These are phyloP conservation scores for Periconia sp. DNA, from an alignment of 2,329 filamentous ascomycete species.

Conservation along the genomic window DNA sequence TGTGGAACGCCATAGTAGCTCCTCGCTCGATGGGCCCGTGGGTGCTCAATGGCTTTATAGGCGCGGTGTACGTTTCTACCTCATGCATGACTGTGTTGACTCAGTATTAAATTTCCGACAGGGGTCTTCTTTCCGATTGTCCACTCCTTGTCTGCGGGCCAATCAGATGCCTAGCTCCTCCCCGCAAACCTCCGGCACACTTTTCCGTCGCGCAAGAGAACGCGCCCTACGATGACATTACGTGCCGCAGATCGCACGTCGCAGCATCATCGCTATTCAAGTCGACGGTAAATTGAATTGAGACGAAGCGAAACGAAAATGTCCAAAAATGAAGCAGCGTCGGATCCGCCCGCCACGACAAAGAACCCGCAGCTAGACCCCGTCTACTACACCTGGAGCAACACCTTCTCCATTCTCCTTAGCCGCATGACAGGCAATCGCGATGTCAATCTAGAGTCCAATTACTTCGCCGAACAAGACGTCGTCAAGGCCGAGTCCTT, in stretches of 20 bases:
- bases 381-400: constrained; percentile 70
- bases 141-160: too few species aligned
- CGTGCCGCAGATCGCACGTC: too few species aligned
- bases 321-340: constrained; percentile 11
- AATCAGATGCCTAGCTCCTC: constrained; percentile 16
- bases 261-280: too few species aligned
- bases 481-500: constrained; percentile 76
- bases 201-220: too few species aligned
- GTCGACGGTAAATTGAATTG: too few species aligned
- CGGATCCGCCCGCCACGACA: constrained; percentile 20
- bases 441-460: constrained; percentile 41
- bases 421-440: constrained; percentile 56
- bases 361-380: constrained; percentile 34
- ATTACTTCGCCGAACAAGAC: constrained; percentile 81
- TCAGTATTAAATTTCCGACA: too few species aligned
- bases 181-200: constrained; percentile 13
- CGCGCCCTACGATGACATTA: too few species aligned
- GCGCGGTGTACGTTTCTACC: not conserved
- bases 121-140: too few species aligned
- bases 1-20: constrained; percentile 39
- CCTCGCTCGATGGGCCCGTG: not conserved
- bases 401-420: constrained; percentile 82
- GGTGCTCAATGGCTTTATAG: not conserved
- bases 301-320: too few species aligned
- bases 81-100: too few species aligned